Percentiles rank a stretch among this genome's conserved stretches.
Conservation (phyloP, 129 eudicot genomes). For the Flaveria robusta region DNA sequence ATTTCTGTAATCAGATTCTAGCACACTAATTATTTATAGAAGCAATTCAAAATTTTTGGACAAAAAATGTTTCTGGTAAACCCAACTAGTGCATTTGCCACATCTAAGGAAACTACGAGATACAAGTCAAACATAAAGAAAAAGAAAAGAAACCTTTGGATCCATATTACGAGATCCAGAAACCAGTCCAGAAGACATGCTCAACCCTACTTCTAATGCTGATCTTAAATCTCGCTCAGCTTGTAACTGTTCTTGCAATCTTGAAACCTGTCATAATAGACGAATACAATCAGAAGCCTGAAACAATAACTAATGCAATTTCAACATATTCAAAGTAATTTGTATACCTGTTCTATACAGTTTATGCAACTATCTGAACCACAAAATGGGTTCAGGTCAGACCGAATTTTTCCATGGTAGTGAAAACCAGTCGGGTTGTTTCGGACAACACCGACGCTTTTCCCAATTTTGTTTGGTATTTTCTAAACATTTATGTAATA, state of each 20-base stretch:
- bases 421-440: not conserved
- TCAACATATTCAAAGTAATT: constrained; percentile 30
- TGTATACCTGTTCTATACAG: not conserved
- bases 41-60: not conserved
- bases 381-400: not conserved
- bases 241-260: constrained; percentile 96
- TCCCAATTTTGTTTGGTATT: not conserved
- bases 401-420: not conserved
- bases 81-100: not conserved
- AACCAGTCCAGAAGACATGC: constrained; percentile 90
- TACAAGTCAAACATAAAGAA: not conserved
- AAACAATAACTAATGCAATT: constrained; percentile 84
- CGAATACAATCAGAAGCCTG: constrained; percentile 48
- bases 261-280: constrained; percentile 57
- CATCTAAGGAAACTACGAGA: not conserved
- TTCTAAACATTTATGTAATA: not conserved
- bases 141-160: constrained; percentile 58
- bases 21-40: not conserved
- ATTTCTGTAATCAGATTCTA: not conserved
- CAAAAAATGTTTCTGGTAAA: not conserved
- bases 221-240: constrained; percentile 97
- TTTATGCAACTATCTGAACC: not conserved
- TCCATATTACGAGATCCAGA: constrained; percentile 84
- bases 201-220: constrained; percentile 92
- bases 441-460: not conserved